Conservation (phyloP, 345 rosid genomes). For the Crucihimalaya himalaica region DNA sequence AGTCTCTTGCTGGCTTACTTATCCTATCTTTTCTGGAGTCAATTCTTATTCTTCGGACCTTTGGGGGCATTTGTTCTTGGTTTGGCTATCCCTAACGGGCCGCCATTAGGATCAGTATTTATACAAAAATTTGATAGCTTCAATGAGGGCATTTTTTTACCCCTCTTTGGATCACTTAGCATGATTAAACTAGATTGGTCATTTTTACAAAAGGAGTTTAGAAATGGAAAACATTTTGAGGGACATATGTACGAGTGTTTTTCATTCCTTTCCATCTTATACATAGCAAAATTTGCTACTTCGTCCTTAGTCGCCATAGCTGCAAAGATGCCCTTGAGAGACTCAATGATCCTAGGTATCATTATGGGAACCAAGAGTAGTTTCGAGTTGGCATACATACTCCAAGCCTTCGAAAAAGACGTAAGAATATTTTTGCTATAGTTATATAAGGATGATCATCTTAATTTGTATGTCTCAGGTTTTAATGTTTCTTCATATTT, state of each 20-base stretch:
- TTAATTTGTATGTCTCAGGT: neutral
- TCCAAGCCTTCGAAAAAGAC: neutral
- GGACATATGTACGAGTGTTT: constrained; percentile 14
- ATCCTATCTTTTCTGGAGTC: neutral
- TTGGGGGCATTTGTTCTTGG: constrained; percentile 44
- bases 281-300: constrained; percentile 30
- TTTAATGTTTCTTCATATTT: neutral
- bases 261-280: constrained; percentile 21
- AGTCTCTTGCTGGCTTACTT: constrained; percentile 25
- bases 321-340: constrained; percentile 48
- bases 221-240: neutral
- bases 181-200: constrained; percentile 32
- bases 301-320: constrained; percentile 32
- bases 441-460: neutral
- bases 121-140: constrained; percentile 40
- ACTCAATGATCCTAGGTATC: constrained; percentile 44
- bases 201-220: neutral
- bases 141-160: constrained; percentile 38
- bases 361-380: constrained; percentile 44
- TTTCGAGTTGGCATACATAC: constrained; percentile 38
- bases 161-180: constrained; percentile 40
- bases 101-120: constrained; percentile 49
- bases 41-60: neutral
- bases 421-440: constrained; percentile 25
- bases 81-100: constrained; percentile 48